Percentiles rank a stretch among this genome's conserved stretches.
These are phyloP conservation scores for Eucalyptus pumila DNA, from an alignment of 345 rosid species.

Conservation along the genomic window DNA sequence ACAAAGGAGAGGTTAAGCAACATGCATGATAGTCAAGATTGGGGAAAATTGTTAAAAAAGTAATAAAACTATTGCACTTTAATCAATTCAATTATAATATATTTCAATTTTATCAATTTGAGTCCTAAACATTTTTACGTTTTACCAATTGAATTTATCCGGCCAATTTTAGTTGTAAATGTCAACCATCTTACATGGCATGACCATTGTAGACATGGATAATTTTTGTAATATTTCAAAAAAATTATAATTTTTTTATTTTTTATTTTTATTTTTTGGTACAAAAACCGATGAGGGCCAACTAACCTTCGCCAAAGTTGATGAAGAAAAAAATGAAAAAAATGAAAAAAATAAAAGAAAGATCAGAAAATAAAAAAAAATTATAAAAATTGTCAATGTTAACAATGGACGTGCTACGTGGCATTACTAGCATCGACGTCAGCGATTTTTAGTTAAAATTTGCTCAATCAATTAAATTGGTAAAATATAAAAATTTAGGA, in stretches of 20 bases:
- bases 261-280: no score
- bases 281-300: no score
- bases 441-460: no score
- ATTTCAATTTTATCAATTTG: background rate
- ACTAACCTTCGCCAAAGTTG: no score
- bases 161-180: background rate
- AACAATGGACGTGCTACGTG: background rate
- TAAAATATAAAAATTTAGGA: no score
- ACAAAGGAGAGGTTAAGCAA: background rate
- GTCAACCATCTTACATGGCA: no score
- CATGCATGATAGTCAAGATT: background rate
- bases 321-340: no score
- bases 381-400: background rate
- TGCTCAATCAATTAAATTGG: background rate
- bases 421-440: background rate
- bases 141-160: background rate
- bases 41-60: background rate
- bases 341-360: accelerated
- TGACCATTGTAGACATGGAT: no score
- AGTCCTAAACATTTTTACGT: background rate
- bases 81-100: background rate
- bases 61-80: background rate
- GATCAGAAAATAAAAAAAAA: no score
- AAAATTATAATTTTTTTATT: no score
- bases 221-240: no score